Percentiles rank a stretch among this genome's conserved stretches.
phyloP scores from a whole-genome alignment of 2,329 filamentous ascomycete genomes.

The Bipolaris victoriae region DNA sequence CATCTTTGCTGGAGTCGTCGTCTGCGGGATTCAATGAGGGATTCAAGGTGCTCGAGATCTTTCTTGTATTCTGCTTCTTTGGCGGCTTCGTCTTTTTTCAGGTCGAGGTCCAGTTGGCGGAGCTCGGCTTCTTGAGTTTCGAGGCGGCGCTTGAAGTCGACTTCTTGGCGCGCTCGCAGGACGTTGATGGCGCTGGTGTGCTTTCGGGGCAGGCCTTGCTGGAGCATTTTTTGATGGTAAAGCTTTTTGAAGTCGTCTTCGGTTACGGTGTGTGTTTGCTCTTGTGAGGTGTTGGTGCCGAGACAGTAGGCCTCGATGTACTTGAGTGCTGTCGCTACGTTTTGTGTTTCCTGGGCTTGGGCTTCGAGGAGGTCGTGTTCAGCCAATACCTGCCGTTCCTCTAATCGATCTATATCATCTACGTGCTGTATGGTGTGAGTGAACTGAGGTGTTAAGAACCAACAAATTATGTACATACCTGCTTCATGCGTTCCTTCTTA shows the following conservation, averaged over 20 bases:
- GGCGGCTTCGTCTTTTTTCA: constrained; percentile 43
- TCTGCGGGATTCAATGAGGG: constrained; percentile 41
- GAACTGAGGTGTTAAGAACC: constrained; percentile 11
- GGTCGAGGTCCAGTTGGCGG: constrained; percentile 41
- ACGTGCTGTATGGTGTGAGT: constrained; percentile 44
- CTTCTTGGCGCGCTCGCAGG: constrained; percentile 53
- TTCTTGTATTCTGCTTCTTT: constrained; percentile 42
- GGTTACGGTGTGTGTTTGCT: constrained; percentile 48
- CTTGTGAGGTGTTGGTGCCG: constrained; percentile 38
- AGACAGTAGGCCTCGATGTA: constrained; percentile 58
- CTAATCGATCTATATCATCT: constrained; percentile 49
- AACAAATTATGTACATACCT: constrained; percentile 29
- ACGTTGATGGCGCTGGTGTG: constrained; percentile 57
- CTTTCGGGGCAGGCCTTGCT: constrained; percentile 50
- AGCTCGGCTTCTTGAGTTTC: constrained; percentile 52
- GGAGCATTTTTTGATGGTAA: constrained; percentile 47
- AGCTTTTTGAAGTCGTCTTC: constrained; percentile 54
- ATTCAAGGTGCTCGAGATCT: constrained; percentile 45
- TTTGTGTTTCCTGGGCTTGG: constrained; percentile 52
- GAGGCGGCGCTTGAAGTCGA: constrained; percentile 44
- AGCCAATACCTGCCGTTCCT: constrained; percentile 53
- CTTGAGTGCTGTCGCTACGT: constrained; percentile 53
- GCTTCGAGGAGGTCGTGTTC: constrained; percentile 52
- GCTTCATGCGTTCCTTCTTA: constrained; percentile 32
- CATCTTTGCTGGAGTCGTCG: constrained; percentile 44